Conservation (phyloP, 345 rosid genomes). For the Citrus maxima region DNA sequence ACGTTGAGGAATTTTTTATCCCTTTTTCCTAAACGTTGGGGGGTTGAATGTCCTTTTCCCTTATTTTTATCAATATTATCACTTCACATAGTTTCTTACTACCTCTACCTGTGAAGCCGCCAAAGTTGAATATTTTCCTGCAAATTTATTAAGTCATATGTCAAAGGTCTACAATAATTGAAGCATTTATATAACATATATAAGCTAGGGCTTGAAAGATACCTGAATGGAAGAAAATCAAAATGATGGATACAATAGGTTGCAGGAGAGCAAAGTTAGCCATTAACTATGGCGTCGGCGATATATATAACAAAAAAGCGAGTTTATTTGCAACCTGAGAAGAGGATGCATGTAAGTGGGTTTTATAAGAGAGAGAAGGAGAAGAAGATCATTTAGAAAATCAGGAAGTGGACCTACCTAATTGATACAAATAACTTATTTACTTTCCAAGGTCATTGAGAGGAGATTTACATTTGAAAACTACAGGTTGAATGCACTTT, state of each 20-base stretch:
- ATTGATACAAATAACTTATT: not conserved
- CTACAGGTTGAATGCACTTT: not conserved
- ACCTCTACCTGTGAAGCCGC: not conserved
- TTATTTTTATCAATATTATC: too few species aligned
- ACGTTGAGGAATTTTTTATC: too few species aligned
- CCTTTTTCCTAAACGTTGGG: too few species aligned
- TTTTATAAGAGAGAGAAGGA: not conserved
- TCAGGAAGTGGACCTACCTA: not conserved
- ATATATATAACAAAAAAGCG: not conserved
- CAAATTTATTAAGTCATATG: not conserved
- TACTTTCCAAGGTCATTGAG: not conserved
- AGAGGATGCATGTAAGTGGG: not conserved
- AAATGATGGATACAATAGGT: not conserved
- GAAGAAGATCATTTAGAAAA: not conserved
- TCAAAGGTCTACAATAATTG: not conserved
- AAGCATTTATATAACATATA: too few species aligned
- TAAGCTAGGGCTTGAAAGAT: too few species aligned
- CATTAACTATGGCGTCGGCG: not conserved
- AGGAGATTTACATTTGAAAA: not conserved
- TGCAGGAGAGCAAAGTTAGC: not conserved
- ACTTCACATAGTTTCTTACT: not conserved
- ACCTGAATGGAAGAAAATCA: not conserved
- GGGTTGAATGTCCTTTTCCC: too few species aligned
- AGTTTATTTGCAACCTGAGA: not conserved
- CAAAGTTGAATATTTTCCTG: not conserved